Evolutionary conservation across 805 yeast genomes (phyloP).

Genomic region (Candida alai): DNA sequence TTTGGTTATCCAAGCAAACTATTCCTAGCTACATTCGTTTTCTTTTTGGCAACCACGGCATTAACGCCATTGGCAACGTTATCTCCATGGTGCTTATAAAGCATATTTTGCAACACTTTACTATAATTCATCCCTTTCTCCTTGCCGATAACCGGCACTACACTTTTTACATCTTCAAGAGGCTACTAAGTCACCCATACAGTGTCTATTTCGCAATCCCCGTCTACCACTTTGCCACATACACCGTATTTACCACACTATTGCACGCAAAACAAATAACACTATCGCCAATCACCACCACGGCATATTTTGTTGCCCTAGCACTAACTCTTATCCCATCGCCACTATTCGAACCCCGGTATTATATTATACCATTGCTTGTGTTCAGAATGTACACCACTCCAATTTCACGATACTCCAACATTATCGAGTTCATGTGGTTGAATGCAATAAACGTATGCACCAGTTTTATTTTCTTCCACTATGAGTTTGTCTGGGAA

Average conservation of each 20-base stretch:
- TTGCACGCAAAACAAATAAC: slow-evolving; percentile 8
- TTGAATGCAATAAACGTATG: slow-evolving; percentile 49
- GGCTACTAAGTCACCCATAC: slow-evolving; percentile 49
- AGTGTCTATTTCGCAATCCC: slow-evolving; percentile 55
- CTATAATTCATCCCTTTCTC: slow-evolving; percentile 83
- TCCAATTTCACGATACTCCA: slow-evolving; percentile 25
- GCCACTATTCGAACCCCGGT: slow-evolving; percentile 91
- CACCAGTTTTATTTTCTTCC: slow-evolving; percentile 54
- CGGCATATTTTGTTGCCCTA: slow-evolving; percentile 51
- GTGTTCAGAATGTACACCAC: slow-evolving; percentile 60
- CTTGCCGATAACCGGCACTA: slow-evolving; percentile 94
- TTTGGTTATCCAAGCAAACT: slow-evolving; percentile 54
- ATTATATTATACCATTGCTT: slow-evolving; percentile 77
- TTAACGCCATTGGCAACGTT: slow-evolving; percentile 15
- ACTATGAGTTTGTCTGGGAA: slow-evolving; percentile 64
- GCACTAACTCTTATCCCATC: slow-evolving; percentile 73
- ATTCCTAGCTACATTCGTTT: slow-evolving; percentile 36
- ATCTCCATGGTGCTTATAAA: slow-evolving; percentile 29
- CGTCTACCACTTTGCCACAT: slow-evolving; percentile 61
- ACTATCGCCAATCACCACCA: slow-evolving; percentile 35
- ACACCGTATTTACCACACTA: slow-evolving; percentile 23
- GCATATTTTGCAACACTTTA: slow-evolving; percentile 51
- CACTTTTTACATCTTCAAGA: slow-evolving; percentile 80
- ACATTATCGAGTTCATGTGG: slow-evolving; percentile 60
- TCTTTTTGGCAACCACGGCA: slow-evolving; percentile 20